phyloP scores from a whole-genome alignment of 345 rosid genomes.

The Aquilaria yunnanensis region DNA sequence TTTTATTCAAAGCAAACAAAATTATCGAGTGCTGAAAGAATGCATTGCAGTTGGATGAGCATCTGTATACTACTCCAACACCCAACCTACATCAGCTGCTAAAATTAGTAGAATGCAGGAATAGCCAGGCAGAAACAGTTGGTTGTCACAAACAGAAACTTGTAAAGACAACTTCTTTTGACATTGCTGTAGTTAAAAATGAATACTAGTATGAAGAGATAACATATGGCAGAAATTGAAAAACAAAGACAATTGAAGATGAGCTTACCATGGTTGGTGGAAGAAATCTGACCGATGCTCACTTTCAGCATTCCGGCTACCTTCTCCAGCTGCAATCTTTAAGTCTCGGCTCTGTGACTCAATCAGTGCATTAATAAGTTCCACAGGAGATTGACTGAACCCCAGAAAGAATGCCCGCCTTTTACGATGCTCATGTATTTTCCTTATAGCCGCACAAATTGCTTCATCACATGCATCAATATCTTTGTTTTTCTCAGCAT shows the following conservation, averaged over 20 bases:
- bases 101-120: too few relatives aligned
- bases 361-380: conserved; percentile 83
- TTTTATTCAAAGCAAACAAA: too few relatives aligned
- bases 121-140: too few relatives aligned
- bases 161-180: too few relatives aligned
- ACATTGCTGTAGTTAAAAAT: too few relatives aligned
- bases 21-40: too few relatives aligned
- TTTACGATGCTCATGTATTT: conserved; percentile 90
- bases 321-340: conserved; percentile 86
- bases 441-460: conserved; percentile 82
- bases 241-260: background rate
- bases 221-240: too few relatives aligned
- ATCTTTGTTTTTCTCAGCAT: conserved; percentile 96
- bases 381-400: conserved; percentile 95
- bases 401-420: conserved; percentile 95
- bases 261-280: conserved; percentile 88
- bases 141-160: too few relatives aligned
- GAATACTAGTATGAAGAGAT: too few relatives aligned
- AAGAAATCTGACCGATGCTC: conserved; percentile 90
- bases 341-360: conserved; percentile 93
- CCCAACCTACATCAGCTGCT: too few relatives aligned
- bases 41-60: too few relatives aligned
- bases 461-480: conserved; percentile 96
- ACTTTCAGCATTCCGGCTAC: conserved; percentile 74
- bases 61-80: too few relatives aligned